Evolutionary conservation across 108 stramenopile genomes (phyloP).

Genomic region (Nitzschia putrida): DNA sequence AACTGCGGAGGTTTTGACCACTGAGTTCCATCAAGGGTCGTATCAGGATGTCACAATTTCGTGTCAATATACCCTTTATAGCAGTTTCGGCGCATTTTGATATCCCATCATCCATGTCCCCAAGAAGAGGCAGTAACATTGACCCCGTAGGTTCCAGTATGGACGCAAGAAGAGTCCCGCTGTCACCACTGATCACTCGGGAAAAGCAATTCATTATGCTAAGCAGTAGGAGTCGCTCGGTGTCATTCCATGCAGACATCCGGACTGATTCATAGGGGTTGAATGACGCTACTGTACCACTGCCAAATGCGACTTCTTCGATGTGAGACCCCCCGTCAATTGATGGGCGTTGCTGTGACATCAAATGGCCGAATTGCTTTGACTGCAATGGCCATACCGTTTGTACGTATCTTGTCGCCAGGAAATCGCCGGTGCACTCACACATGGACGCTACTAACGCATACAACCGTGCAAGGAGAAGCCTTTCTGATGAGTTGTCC

Average conservation of each 20-base stretch:
- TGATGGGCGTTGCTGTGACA: slow-evolving; percentile 2
- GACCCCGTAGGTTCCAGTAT: slow-evolving; percentile 11
- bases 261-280: not conserved
- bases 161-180: not conserved
- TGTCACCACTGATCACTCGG: slow-evolving; percentile 16
- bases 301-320: not conserved
- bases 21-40: slow-evolving; percentile 28
- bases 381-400: slow-evolving; percentile 34
- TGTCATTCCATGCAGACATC: slow-evolving; percentile 14
- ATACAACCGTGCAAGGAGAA: slow-evolving; percentile 23
- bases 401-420: slow-evolving; percentile 25
- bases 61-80: slow-evolving; percentile 15
- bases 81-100: slow-evolving; percentile 6
- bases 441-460: slow-evolving; percentile 24
- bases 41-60: slow-evolving; percentile 28
- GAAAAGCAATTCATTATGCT: slow-evolving; percentile 23
- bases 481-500: slow-evolving; percentile 16
- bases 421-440: slow-evolving; percentile 36
- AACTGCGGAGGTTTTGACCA: slow-evolving; percentile 17
- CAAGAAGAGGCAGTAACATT: slow-evolving; percentile 29
- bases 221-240: slow-evolving; percentile 26
- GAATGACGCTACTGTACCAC: not conserved
- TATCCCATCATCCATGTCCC: slow-evolving; percentile 5
- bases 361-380: slow-evolving; percentile 8
- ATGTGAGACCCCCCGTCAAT: not conserved